Evolutionary conservation across 202 grass and related monocot species (phyloP).

Genomic region (Cymbopogon flexuosus): DNA sequence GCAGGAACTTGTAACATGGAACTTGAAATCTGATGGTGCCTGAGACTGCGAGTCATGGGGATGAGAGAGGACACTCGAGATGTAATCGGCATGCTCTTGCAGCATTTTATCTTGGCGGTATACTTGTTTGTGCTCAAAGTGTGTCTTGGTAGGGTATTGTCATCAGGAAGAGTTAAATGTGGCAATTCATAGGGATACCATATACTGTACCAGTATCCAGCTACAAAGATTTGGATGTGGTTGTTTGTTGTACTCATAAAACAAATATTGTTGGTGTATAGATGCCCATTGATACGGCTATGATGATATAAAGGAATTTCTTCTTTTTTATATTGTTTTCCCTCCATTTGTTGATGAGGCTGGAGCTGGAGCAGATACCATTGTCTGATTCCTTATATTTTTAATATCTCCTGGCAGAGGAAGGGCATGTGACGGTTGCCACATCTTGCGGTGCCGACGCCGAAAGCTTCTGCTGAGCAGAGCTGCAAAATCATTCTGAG

Average conservation of each 20-base stretch:
- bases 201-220: neutral
- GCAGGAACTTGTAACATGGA: neutral
- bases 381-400: neutral
- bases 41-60: neutral
- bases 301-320: slow-evolving; percentile 15
- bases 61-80: neutral
- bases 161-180: neutral
- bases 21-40: slow-evolving; percentile 5
- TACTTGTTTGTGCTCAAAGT: slow-evolving; percentile 20
- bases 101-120: slow-evolving; percentile 20
- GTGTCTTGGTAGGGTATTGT: slow-evolving; percentile 18
- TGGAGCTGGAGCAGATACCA: neutral
- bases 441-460: slow-evolving; percentile 19
- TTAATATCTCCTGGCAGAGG: neutral
- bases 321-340: neutral
- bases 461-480: neutral
- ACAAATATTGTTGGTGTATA: slow-evolving; percentile 26
- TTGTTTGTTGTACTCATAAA: slow-evolving; percentile 30
- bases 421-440: slow-evolving; percentile 29
- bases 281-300: slow-evolving; percentile 14
- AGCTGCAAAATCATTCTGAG: neutral
- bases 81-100: neutral
- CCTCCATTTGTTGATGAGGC: neutral
- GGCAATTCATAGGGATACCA: slow-evolving; percentile 27
- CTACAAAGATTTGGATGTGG: slow-evolving; percentile 6